A percentile compares a stretch with the other conserved stretches of the same genome.
phyloP scores from a whole-genome alignment of 2,329 filamentous ascomycete genomes.

The Scedosporium boydii region DNA sequence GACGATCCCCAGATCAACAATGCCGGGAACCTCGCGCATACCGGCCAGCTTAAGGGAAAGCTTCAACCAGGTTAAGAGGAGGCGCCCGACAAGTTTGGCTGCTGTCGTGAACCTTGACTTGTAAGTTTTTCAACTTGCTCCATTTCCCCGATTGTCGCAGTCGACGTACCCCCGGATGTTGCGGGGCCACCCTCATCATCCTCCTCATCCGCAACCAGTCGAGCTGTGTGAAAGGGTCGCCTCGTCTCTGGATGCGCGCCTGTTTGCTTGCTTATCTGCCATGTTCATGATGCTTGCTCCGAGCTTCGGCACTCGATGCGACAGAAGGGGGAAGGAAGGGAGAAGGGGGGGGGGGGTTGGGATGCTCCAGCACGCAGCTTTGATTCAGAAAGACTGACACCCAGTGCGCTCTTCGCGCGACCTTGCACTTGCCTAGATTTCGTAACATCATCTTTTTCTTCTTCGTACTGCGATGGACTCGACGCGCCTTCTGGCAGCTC shows the following conservation, averaged over 20 bases:
- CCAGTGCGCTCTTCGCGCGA: slow-evolving; percentile 1
- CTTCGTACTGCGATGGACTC: slow-evolving; percentile 76
- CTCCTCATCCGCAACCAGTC: too few relatives aligned
- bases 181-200: too few relatives aligned
- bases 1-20: slow-evolving; percentile 20
- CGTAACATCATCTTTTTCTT: slow-evolving; percentile 84
- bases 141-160: background rate
- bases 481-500: slow-evolving; percentile 72
- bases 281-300: too few relatives aligned
- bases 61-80: slow-evolving; percentile 51
- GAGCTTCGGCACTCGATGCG: too few relatives aligned
- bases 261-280: background rate
- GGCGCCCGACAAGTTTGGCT: slow-evolving; percentile 44
- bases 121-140: slow-evolving; percentile 36
- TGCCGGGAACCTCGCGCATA: slow-evolving; percentile 61
- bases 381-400: background rate
- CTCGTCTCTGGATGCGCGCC: slow-evolving; percentile 1
- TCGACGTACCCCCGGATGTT: background rate
- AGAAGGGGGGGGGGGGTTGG: too few relatives aligned
- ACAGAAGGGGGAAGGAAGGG: too few relatives aligned
- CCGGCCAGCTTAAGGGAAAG: slow-evolving; percentile 62
- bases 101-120: slow-evolving; percentile 57
- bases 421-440: slow-evolving; percentile 39
- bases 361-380: too few relatives aligned
- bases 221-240: too few relatives aligned